phyloP scores from a whole-genome alignment of 768 basidiomycete genomes.

The Mycena polygramma region DNA sequence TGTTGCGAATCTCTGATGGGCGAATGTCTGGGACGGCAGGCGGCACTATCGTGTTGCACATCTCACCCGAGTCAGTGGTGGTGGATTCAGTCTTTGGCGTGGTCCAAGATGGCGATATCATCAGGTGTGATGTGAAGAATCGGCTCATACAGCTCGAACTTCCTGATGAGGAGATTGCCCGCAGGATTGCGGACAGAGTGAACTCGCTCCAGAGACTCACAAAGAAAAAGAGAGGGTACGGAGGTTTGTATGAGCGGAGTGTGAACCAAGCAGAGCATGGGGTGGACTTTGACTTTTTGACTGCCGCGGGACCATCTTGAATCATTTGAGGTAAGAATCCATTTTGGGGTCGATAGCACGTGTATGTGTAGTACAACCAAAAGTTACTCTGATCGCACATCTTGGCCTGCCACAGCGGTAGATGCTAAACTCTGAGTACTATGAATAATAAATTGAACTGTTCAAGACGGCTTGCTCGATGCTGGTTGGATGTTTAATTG shows the following conservation, averaged over 20 bases:
- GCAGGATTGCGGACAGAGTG: constrained; percentile 52
- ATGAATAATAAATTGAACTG: too few relatives aligned
- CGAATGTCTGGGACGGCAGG: constrained; percentile 75
- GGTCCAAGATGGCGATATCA: constrained; percentile 68
- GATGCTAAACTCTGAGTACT: too few relatives aligned
- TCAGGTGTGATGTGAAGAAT: constrained; percentile 63
- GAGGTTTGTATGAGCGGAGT: constrained; percentile 37
- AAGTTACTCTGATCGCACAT: background rate
- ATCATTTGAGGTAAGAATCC: background rate
- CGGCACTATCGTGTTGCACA: constrained; percentile 62
- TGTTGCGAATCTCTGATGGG: constrained; percentile 72
- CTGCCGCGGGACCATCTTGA: constrained; percentile 31
- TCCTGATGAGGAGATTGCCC: constrained; percentile 57
- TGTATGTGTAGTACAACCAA: background rate
- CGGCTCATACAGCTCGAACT: constrained; percentile 65
- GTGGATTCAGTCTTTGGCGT: constrained; percentile 72
- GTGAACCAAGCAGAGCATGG: constrained; percentile 37
- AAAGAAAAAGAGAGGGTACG: constrained; percentile 60
- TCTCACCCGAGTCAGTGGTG: constrained; percentile 68
- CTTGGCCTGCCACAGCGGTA: background rate
- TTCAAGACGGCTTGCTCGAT: too few relatives aligned
- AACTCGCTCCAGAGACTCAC: constrained; percentile 50
- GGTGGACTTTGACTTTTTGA: constrained; percentile 38
- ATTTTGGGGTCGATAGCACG: constrained; percentile 11
- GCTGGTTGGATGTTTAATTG: too few relatives aligned